Evolutionary conservation across 805 yeast species (phyloP), one percentile per base, ranked within the genome.

Genomic region (Pichia paraexigua): DNA sequence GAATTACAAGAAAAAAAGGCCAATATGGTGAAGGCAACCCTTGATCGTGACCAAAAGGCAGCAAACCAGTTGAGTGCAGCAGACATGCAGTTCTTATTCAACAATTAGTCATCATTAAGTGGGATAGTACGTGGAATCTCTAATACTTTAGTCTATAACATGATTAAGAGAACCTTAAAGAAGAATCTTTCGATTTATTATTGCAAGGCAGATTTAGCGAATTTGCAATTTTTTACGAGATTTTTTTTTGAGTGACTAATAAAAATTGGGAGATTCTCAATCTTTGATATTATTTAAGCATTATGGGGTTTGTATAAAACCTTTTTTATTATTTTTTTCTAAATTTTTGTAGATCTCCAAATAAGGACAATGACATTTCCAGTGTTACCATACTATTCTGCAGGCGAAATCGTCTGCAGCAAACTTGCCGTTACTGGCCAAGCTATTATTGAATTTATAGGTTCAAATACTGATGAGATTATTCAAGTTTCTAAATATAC

Each of bases 1-100:
- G 99, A 94, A 64, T 70, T 94, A 45, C 99, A 94, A 67, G 97
- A 94, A 53, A 95, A 94, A 71, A 94, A 94, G 72, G 98, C 99
- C 13, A 88, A 88, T 60, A 94, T 94, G 99, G 94, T 94, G 55
- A 85, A 88, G 65, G 99, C 99, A 1, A 94, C 98, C 0, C 85
- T 94, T 50, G 95, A 91, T 55, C 84, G 85, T 51, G 99, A 94
- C 61, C 95, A 89, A 58, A 85, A 84, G 15, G 98, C 99, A 1
- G 85, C 94, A 45, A 90, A 78, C 63, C 74, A 91, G 54, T 74
- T 94, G 56, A 90, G 97, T 0, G 95, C 97, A 0, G 95, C 88
- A 40, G 99, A 94, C 66, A 77, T 94, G 71, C 97, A 94, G 68
- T 94, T 94, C 68, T 77, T 94, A 71, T 94, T 94, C 69, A 86